phyloP scores from a whole-genome alignment of 2,329 filamentous ascomycete species.

The Ophiocordyceps camponoti-saundersi region DNA sequence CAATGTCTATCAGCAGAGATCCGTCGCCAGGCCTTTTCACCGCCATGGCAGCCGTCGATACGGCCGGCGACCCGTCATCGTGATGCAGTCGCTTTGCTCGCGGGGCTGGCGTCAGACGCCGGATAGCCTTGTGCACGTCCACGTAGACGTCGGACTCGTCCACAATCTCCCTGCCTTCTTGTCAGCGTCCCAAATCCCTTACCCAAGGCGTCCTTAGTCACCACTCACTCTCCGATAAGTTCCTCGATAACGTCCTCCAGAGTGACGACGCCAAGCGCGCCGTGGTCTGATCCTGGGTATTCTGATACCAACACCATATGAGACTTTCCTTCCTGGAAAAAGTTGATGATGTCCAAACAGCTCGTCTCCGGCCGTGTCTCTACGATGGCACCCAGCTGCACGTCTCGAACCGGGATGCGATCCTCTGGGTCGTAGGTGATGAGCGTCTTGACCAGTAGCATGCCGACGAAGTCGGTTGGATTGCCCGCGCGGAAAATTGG shows the following conservation, averaged over 20 bases:
- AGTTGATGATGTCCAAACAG: constrained; percentile 96
- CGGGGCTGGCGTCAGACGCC: constrained; percentile 71
- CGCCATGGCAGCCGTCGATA: constrained; percentile 14
- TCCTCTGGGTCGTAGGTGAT: constrained; percentile 98
- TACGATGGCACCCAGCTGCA: constrained; percentile 81
- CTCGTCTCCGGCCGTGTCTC: constrained; percentile 92
- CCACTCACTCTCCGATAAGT: constrained; percentile 80
- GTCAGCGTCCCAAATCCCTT: constrained; percentile 4
- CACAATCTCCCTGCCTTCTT: constrained; percentile 64
- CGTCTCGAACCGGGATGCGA: constrained; percentile 69
- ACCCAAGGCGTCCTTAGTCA: not conserved
- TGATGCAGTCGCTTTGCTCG: constrained; percentile 41
- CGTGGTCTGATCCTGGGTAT: constrained; percentile 72
- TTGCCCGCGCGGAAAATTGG: constrained; percentile 83
- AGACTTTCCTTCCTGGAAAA: constrained; percentile 97
- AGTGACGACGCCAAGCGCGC: constrained; percentile 84
- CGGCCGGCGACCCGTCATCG: constrained; percentile 2
- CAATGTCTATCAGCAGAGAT: constrained; percentile 19
- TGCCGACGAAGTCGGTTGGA: constrained; percentile 78
- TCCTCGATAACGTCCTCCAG: constrained; percentile 98
- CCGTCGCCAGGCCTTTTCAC: constrained; percentile 13
- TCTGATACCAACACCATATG: constrained; percentile 97
- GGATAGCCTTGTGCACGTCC: constrained; percentile 94
- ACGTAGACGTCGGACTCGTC: constrained; percentile 98
- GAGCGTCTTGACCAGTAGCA: constrained; percentile 95